These are phyloP conservation scores for Chlorella variabilis DNA, from an alignment of 163 green algal species.

Conservation along the genomic window DNA sequence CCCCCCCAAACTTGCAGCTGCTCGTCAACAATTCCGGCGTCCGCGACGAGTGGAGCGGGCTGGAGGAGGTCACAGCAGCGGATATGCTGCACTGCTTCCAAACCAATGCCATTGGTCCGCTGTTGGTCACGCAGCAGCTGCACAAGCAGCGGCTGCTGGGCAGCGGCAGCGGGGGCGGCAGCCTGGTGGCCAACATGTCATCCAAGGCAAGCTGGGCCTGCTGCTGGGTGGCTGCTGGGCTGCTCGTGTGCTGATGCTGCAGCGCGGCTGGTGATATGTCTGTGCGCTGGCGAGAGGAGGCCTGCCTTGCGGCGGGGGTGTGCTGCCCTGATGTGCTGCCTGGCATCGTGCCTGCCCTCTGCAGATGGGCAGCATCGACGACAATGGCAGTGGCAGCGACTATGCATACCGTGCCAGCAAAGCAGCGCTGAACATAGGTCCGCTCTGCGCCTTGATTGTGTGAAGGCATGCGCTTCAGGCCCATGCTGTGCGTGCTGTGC, in stretches of 20 bases:
- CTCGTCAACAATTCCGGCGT: conserved; percentile 54
- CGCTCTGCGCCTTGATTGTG: neutral
- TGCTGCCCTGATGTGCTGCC: too few species aligned
- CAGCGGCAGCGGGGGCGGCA: neutral
- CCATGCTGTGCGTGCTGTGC: neutral
- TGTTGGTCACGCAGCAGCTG: conserved; percentile 53
- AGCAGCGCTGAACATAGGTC: conserved; percentile 61
- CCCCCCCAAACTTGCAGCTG: conserved; percentile 44
- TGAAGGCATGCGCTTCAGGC: neutral
- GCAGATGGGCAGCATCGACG: conserved; percentile 49
- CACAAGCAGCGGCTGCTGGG: conserved; percentile 41
- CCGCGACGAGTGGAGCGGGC: neutral
- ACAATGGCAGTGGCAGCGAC: conserved; percentile 57
- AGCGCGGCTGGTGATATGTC: neutral
- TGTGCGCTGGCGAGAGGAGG: too few species aligned
- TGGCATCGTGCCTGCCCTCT: neutral
- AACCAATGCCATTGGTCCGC: conserved; percentile 59
- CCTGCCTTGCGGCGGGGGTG: too few species aligned
- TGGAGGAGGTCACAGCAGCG: conserved; percentile 11
- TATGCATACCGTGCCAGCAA: conserved; percentile 69
- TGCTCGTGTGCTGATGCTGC: too few species aligned
- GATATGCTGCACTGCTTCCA: conserved; percentile 47
- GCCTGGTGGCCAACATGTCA: conserved; percentile 49
- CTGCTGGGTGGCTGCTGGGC: too few species aligned
- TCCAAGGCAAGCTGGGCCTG: conserved; percentile 45